Percentiles rank a stretch among this genome's conserved stretches.
Evolutionary conservation across 164 flowering plant genomes (phyloP).

Genomic region (Pachysandra terminalis): DNA sequence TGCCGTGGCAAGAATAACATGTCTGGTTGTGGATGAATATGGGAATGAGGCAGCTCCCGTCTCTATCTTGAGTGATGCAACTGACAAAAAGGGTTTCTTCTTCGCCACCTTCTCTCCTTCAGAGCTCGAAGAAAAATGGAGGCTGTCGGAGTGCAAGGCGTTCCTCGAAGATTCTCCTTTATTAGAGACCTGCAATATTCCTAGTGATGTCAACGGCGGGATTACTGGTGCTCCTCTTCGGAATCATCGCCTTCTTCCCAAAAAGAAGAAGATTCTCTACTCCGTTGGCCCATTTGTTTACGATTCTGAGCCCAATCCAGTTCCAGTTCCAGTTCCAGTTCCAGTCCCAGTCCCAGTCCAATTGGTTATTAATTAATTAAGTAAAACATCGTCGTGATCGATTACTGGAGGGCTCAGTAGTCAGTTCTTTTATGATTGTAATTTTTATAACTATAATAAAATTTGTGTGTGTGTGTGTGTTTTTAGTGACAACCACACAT

Average conservation of each 20-base stretch:
- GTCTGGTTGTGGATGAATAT: constrained; percentile 23
- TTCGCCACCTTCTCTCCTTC: constrained; percentile 24
- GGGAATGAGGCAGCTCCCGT: constrained; percentile 27
- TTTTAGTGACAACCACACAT: no score
- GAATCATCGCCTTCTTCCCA: constrained; percentile 16
- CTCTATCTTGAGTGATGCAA: constrained; percentile 27
- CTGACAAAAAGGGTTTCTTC: constrained; percentile 43
- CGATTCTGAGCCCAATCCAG: constrained; percentile 16
- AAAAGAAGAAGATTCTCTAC: constrained; percentile 30
- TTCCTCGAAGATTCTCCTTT: constrained; percentile 39
- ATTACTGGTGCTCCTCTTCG: constrained; percentile 30
- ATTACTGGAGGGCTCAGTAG: no score
- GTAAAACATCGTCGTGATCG: no score
- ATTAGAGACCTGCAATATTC: constrained; percentile 25
- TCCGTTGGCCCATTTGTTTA: constrained; percentile 41
- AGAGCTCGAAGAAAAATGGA: constrained; percentile 16
- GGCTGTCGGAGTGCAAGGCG: constrained; percentile 33
- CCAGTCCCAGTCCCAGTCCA: no score
- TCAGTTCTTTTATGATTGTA: no score
- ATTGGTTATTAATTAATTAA: no score
- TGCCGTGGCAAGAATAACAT: constrained; percentile 39
- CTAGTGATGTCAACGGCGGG: constrained; percentile 35
- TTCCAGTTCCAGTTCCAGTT: no score
- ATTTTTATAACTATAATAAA: no score
- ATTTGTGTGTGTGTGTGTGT: no score